phyloP scores from a whole-genome alignment of 2,329 filamentous ascomycete genomes.

The Daldinia sp. region DNA sequence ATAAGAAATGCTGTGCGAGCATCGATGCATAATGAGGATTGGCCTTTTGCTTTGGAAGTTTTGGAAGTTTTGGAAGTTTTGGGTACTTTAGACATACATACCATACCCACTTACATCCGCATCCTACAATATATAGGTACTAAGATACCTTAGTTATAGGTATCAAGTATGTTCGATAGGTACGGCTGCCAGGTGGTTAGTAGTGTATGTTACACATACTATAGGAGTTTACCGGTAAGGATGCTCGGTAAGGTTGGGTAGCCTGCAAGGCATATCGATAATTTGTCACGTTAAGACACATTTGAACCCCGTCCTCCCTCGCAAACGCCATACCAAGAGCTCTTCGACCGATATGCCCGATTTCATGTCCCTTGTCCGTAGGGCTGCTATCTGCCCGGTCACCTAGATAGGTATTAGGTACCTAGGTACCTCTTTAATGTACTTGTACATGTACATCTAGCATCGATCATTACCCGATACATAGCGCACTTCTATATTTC shows the following conservation, averaged over 20 bases:
- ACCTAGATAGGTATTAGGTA: neutral
- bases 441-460: neutral
- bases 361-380: neutral
- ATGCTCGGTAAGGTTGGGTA: slow-evolving; percentile 33
- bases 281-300: slow-evolving; percentile 13
- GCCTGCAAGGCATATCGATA: slow-evolving; percentile 27
- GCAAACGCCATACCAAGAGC: slow-evolving; percentile 6
- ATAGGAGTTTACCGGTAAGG: slow-evolving; percentile 20
- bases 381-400: neutral
- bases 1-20: neutral
- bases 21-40: neutral
- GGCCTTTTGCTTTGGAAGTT: slow-evolving; percentile 1
- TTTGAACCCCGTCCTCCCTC: slow-evolving; percentile 2
- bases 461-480: neutral
- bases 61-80: neutral
- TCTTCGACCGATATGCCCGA: slow-evolving; percentile 9
- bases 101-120: neutral
- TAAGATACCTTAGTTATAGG: too few species aligned
- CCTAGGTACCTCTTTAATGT: neutral
- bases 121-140: too few species aligned
- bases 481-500: neutral
- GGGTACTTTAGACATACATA: slow-evolving; percentile 3
- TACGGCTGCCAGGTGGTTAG: too few species aligned
- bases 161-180: too few species aligned
- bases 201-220: slow-evolving; percentile 12